A percentile compares a stretch with the other conserved stretches of the same genome.
Evolutionary conservation across 139 green algal species (phyloP).

Genomic region (Axilococcus clingmanii): DNA sequence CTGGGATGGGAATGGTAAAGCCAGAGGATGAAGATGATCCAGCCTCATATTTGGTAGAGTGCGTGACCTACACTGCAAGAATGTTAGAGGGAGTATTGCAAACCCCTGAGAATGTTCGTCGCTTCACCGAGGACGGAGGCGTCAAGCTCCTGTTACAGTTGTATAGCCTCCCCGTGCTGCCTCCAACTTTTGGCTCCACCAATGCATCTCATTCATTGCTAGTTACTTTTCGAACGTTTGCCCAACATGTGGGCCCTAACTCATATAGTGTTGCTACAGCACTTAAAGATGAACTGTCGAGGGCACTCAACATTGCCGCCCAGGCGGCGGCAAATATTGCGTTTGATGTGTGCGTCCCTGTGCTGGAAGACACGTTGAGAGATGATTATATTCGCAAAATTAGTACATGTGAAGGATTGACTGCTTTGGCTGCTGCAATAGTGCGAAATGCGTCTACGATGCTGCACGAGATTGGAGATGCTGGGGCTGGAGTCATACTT

Average conservation of each 20-base stretch:
- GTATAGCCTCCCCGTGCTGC: constrained; percentile 69
- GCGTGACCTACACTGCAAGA: constrained; percentile 53
- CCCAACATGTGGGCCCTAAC: constrained; percentile 9
- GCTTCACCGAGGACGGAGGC: constrained; percentile 71
- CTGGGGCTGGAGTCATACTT: constrained; percentile 22
- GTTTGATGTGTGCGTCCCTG: constrained; percentile 13
- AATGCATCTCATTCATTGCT: constrained; percentile 66
- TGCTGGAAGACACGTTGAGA: constrained; percentile 20
- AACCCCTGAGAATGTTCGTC: constrained; percentile 29
- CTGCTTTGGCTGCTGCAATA: constrained; percentile 46
- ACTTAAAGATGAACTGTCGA: not conserved
- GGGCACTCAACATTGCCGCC: constrained; percentile 24
- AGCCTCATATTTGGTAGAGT: constrained; percentile 50
- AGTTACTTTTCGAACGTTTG: constrained; percentile 57
- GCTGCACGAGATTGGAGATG: constrained; percentile 26
- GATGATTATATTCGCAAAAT: constrained; percentile 38
- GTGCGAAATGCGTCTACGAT: constrained; percentile 46
- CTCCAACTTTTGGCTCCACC: constrained; percentile 62
- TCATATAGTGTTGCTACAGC: not conserved
- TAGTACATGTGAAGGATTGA: constrained; percentile 40
- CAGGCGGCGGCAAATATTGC: constrained; percentile 7
- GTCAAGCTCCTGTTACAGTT: constrained; percentile 64
- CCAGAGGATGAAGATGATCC: not conserved
- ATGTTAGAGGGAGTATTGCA: constrained; percentile 79
- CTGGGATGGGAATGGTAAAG: not conserved